Base-by-base conservation (phyloP, 345 rosid species). In the Mercurialis annua region DNA sequence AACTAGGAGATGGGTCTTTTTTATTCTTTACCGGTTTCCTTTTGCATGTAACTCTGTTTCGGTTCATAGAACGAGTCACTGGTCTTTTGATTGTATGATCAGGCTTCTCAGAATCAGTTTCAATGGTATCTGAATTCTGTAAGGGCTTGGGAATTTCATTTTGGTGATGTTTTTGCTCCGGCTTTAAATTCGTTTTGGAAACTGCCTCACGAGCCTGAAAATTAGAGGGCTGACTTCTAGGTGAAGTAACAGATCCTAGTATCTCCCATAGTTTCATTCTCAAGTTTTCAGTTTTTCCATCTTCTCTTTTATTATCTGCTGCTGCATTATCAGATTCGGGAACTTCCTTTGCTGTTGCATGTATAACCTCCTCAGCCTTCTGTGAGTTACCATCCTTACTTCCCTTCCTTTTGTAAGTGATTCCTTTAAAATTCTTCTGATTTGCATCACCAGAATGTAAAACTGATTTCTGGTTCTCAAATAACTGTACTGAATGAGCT, bases 251-350 rank as follows among this genome's bases (percentile, higher is more conserved):
- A 69, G 73, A 77, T 61, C 89, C 90, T 71, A 91, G 65, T 70
- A 94, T 81, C 81, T 92, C 92, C 84, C 78, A 80, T 36, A 92
- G 84, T 82, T 92, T 94, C 70, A 75, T 83, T 85, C 81, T 87
- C 84, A 94, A 81, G 58, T 73, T 78, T 80, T 85, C 88, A 73
- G 86, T 88, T 73, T 64, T 72, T 70, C 71, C 64, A 16, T 73
- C 76, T 64, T 67, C 78, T 29, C 72, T 67, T 65, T 71, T 83
- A 69, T 78, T 79, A 63, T 53, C 73, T 26, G 46, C 65, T 51
- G 38, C 81, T 46, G 60, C 74, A 65, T 65, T 75, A 57, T 78
- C 82, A 3, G 77, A 73, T 21, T 61, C 73, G 59, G 57, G 47
- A 33, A 57, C 81, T 51, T 72, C 82, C 77, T 57, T 75, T 31